These are phyloP conservation scores for Sarocladiaceae sp. DNA, from an alignment of 2,329 filamentous ascomycete species.

Conservation along the genomic window DNA sequence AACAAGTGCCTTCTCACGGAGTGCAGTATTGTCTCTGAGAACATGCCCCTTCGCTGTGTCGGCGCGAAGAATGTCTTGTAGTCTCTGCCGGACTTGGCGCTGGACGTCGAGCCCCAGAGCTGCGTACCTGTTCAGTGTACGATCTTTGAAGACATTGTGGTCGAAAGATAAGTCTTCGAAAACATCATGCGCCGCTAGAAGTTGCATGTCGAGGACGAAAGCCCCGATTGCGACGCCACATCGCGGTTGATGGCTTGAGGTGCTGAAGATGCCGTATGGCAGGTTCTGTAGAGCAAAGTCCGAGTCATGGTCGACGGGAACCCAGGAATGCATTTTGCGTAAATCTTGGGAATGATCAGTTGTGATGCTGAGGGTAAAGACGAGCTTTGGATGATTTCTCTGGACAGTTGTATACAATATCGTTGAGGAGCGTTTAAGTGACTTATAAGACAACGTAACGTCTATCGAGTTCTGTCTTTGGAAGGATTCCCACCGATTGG, in stretches of 20 bases:
- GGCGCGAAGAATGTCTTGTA: constrained; percentile 54
- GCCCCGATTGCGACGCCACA: constrained; percentile 67
- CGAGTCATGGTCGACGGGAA: constrained; percentile 16
- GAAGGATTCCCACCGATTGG: too few species aligned
- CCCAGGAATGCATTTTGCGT: constrained; percentile 14
- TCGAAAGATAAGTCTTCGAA: constrained; percentile 24
- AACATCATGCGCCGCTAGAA: constrained; percentile 43
- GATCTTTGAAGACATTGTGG: constrained; percentile 17
- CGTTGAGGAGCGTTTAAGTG: too few species aligned
- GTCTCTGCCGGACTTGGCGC: constrained; percentile 61
- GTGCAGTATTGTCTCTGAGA: constrained; percentile 28
- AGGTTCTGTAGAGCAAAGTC: constrained; percentile 71
- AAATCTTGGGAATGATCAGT: too few species aligned
- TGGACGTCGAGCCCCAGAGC: constrained; percentile 62
- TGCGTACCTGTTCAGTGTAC: constrained; percentile 26
- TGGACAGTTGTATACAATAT: too few species aligned
- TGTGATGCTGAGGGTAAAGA: too few species aligned
- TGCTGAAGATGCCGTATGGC: constrained; percentile 75
- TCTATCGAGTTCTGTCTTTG: too few species aligned
- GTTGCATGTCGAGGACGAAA: constrained; percentile 61
- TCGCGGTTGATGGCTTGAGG: constrained; percentile 46
- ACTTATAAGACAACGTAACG: too few species aligned
- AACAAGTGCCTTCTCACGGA: constrained; percentile 22
- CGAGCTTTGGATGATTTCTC: too few species aligned
- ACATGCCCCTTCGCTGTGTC: constrained; percentile 36